Base-by-base conservation (phyloP, 2,329 filamentous ascomycete genomes). In the Epichloe gansuensis region DNA sequence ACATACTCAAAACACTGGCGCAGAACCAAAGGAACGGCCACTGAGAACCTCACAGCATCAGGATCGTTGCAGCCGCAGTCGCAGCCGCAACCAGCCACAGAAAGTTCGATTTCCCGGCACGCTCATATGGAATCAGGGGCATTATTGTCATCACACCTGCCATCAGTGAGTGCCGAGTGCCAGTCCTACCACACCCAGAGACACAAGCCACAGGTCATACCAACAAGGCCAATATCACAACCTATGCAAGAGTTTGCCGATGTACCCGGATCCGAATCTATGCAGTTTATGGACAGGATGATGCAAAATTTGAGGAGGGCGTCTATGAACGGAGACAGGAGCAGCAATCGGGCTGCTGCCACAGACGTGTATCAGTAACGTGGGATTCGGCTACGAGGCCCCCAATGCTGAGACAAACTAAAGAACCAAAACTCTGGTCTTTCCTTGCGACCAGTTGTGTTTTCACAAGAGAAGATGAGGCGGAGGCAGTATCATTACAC, bases 201-300 rank as follows among this genome's bases (percentile, higher is more conserved):
- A n/a, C 13, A 9, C 8, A 25, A 17, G 7, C 12, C 48, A 9
- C 35, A 45, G 23, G 15, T 3, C 5, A 28, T 17, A 31, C 34
- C 15, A 17, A 7, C 49, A 15, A 28, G 5, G 7, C 7, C 21
- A 21, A 25, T 7, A 31, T 28, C 28, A 6, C 13, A 48, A 34
- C 46, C 50, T 9, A 39, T 37, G n/a, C 67, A 67, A 38, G 67
- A 66, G 15, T 69, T 73, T 48, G 63, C 70, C 2, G 71, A 74
- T 51, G 69, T 72, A 23, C 69, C 72, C 8, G 69, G 67, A 11
- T 60, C 64, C 48, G 72, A 73, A 58, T 73, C 71, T n/a, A 70
- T 72, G 65, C 65, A 72, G 28, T 67, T 79, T 42, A 70, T 80
- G 45, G 75, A 78, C 60, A 71, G 71, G 55, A 74, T 80, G 69